Evolutionary conservation across 495 filamentous ascomycete species (phyloP).

Genomic region (Articulospora tetracladia): DNA sequence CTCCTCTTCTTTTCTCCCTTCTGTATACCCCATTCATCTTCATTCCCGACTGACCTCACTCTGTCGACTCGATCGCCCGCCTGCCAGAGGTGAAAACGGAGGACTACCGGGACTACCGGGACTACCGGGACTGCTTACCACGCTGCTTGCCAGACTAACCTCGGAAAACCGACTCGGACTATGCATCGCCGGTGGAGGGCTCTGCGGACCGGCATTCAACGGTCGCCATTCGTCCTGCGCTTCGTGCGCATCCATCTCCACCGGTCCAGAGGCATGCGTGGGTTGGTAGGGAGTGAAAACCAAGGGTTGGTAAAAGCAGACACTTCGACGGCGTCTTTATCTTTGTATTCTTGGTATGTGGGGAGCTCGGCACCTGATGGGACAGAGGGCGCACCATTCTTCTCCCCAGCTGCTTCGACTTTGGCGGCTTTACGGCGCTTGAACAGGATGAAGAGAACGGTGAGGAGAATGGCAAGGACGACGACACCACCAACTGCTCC

Average conservation of each 20-base stretch:
- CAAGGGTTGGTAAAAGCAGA: neutral
- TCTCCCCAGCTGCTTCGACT: neutral
- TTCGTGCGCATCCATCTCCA: neutral
- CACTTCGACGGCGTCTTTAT: neutral
- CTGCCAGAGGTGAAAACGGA: no score
- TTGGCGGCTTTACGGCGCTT: neutral
- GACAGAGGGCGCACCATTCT: neutral
- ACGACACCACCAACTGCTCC: constrained; percentile 6
- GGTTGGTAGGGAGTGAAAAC: constrained; percentile 4
- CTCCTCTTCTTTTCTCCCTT: no score
- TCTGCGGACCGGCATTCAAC: neutral
- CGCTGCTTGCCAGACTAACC: neutral
- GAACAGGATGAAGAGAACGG: neutral
- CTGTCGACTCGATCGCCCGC: neutral
- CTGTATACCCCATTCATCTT: no score
- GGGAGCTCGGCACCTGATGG: constrained; percentile 2
- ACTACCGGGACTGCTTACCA: neutral
- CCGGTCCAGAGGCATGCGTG: neutral
- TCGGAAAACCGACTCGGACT: constrained; percentile 4
- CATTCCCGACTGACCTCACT: neutral
- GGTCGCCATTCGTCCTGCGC: neutral
- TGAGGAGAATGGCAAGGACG: neutral
- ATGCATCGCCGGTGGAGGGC: neutral
- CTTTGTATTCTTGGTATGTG: constrained; percentile 6
- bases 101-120: neutral